Evolutionary conservation across 179 eudicot genomes (phyloP).

Genomic region (Silene vulgaris): DNA sequence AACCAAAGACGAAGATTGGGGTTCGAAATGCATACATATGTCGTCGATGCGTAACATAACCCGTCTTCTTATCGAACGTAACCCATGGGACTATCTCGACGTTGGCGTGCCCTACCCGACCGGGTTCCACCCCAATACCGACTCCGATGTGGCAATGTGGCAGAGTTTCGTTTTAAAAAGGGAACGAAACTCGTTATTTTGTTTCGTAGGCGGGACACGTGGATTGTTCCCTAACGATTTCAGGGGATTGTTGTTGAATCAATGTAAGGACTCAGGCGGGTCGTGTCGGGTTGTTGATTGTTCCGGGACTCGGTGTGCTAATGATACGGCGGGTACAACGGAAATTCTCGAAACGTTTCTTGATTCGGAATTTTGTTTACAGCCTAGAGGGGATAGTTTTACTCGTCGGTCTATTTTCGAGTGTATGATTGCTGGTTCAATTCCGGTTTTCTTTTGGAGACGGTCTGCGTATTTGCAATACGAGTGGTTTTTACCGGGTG

Average conservation of each 20-base stretch:
- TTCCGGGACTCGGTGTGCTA: conserved; percentile 47
- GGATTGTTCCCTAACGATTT: conserved; percentile 57
- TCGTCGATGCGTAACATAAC: conserved; percentile 70
- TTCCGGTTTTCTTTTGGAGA: conserved; percentile 89
- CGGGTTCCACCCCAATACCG: conserved; percentile 71
- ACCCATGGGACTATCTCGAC: conserved; percentile 80
- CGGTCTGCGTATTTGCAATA: conserved; percentile 78
- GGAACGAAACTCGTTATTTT: conserved; percentile 37
- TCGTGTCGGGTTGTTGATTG: conserved; percentile 71
- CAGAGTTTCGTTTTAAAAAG: conserved; percentile 54
- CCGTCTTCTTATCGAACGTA: conserved; percentile 57
- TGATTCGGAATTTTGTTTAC: conserved; percentile 69
- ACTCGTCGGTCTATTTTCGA: conserved; percentile 83
- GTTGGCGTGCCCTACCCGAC: conserved; percentile 91
- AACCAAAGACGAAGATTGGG: conserved; percentile 57
- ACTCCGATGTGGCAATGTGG: conserved; percentile 50
- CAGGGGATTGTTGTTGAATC: conserved; percentile 51
- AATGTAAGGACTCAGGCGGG: conserved; percentile 44
- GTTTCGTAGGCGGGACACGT: conserved; percentile 83
- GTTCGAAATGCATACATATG: conserved; percentile 53
- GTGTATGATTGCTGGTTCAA: conserved; percentile 89
- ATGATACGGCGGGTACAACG: conserved; percentile 42
- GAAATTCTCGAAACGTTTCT: conserved; percentile 62
- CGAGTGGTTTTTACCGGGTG: conserved; percentile 74
- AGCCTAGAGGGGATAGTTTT: conserved; percentile 87